Evolutionary conservation across 2,329 filamentous ascomycete genomes (phyloP).

Genomic region (Myriosclerotinia curreyana): DNA sequence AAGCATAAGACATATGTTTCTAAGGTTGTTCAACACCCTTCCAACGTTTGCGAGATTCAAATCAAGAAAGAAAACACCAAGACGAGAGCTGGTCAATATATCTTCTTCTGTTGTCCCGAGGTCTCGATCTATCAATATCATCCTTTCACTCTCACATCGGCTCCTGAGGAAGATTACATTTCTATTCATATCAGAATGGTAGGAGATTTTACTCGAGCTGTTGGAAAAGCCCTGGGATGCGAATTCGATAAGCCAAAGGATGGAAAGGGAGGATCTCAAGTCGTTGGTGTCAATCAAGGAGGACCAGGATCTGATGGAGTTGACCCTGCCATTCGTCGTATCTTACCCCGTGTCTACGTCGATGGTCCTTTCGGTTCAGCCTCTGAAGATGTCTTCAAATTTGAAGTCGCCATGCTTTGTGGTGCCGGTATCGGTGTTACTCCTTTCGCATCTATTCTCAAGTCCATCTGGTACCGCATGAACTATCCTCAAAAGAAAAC

Average conservation of each 20-base stretch:
- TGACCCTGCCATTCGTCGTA: conserved; percentile 67
- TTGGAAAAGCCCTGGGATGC: conserved; percentile 71
- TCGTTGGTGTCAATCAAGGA: conserved; percentile 64
- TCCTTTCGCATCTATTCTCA: conserved; percentile 82
- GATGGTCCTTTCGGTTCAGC: conserved; percentile 84
- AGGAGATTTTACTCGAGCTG: conserved; percentile 73
- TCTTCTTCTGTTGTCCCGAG: conserved; percentile 83
- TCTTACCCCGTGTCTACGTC: conserved; percentile 76
- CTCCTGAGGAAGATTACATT: conserved; percentile 86
- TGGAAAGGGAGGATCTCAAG: conserved; percentile 52
- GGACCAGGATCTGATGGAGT: conserved; percentile 50
- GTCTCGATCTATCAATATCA: conserved; percentile 88
- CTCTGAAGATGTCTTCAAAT: conserved; percentile 87
- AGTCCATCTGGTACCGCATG: conserved; percentile 92
- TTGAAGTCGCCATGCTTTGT: conserved; percentile 74
- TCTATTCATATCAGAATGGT: conserved; percentile 80
- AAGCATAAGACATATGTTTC: conserved; percentile 82
- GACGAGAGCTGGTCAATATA: conserved; percentile 79
- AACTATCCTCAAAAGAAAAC: conserved; percentile 81
- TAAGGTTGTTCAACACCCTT: conserved; percentile 86
- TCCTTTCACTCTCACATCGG: conserved; percentile 81
- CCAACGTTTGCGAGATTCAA: conserved; percentile 86
- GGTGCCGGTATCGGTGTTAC: conserved; percentile 82
- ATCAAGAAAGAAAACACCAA: conserved; percentile 88
- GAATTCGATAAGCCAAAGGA: conserved; percentile 61